Conservation (phyloP, 164 flowering plant species). For the Magnolia changhungtana region DNA sequence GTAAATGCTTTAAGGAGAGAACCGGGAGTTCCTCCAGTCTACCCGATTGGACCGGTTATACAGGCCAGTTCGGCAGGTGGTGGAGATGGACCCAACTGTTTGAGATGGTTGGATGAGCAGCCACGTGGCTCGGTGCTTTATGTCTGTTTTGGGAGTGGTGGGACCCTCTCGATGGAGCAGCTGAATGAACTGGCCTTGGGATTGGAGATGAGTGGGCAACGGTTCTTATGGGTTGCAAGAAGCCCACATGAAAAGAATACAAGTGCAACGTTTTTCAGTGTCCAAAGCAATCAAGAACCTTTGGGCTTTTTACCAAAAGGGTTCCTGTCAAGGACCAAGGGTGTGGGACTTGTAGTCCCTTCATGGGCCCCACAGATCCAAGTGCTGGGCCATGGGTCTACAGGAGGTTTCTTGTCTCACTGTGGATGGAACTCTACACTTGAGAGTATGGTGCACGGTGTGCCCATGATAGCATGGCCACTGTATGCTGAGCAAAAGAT, state of each 20-base stretch:
- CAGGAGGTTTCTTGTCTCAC: conserved; percentile 43
- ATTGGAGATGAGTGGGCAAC: conserved; percentile 37
- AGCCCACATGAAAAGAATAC: conserved; percentile 28
- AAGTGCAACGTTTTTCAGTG: conserved; percentile 15
- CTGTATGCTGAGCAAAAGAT: conserved; percentile 43
- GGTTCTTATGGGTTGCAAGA: conserved; percentile 40
- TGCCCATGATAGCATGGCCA: conserved; percentile 49
- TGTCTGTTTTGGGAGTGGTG: conserved; percentile 44
- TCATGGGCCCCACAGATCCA: conserved; percentile 45
- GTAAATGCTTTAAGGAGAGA: conserved; percentile 17
- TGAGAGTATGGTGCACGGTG: conserved; percentile 33
- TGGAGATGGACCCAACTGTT: neutral
- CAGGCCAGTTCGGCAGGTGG: conserved; percentile 7
- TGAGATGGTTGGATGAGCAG: too few relatives aligned
- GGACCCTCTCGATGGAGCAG: conserved; percentile 33
- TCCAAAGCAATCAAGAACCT: conserved; percentile 13
- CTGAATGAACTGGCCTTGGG: conserved; percentile 35
- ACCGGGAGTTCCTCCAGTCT: conserved; percentile 19
- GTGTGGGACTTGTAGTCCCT: conserved; percentile 30
- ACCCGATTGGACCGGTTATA: conserved; percentile 37
- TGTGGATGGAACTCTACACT: conserved; percentile 51
- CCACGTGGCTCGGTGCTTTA: conserved; percentile 21
- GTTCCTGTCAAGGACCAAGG: conserved; percentile 31
- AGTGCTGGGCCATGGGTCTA: conserved; percentile 30
- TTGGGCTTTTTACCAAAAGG: conserved; percentile 28